A percentile compares a stretch with the other conserved stretches of the same genome.
Evolutionary conservation across 75 land plant species (phyloP).

Genomic region (Pinus albicaulis): DNA sequence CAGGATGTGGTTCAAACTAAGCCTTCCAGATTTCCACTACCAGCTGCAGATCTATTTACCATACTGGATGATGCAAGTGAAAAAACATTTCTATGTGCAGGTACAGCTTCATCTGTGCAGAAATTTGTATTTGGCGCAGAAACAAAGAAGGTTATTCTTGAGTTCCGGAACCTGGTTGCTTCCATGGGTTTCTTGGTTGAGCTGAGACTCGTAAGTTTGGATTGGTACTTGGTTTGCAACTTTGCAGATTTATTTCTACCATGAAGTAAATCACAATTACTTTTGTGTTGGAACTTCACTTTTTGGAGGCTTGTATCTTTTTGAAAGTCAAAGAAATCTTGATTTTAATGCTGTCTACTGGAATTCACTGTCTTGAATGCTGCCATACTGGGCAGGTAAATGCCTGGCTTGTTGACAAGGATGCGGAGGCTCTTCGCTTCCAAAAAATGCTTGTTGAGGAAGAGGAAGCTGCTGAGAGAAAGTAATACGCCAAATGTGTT

Average conservation of each 20-base stretch:
- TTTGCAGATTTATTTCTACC: background rate
- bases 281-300: background rate
- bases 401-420: conserved; percentile 88
- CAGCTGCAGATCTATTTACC: conserved; percentile 61
- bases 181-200: conserved; percentile 74
- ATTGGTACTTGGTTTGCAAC: conserved; percentile 1
- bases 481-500: conserved; percentile 30
- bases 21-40: conserved; percentile 43
- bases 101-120: conserved; percentile 53
- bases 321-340: background rate
- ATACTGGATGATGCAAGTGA: conserved; percentile 92
- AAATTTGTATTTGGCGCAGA: conserved; percentile 82
- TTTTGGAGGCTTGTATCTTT: background rate
- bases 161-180: conserved; percentile 76
- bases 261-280: background rate
- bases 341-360: background rate
- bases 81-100: conserved; percentile 81
- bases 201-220: conserved; percentile 57
- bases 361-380: background rate
- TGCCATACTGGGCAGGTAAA: conserved; percentile 47
- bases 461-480: conserved; percentile 90
- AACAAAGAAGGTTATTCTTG: conserved; percentile 67
- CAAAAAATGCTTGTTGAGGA: conserved; percentile 88
- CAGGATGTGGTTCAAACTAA: conserved; percentile 77
- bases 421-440: conserved; percentile 81